Evolutionary conservation across 2,329 filamentous ascomycete species (phyloP).

Genomic region (Pseudogymnoascus sp.): DNA sequence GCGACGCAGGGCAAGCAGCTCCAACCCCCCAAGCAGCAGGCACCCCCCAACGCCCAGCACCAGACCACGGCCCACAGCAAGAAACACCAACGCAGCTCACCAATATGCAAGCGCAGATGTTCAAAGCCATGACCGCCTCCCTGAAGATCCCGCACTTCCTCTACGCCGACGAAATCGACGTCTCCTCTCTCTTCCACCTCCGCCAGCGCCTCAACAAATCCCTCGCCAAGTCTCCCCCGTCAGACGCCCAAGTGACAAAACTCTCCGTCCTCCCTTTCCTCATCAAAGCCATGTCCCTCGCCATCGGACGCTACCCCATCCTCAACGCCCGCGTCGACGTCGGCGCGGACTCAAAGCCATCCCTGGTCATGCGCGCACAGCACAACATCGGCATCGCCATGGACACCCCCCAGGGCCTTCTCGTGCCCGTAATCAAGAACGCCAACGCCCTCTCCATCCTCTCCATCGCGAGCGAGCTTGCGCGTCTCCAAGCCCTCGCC

Average conservation of each 20-base stretch:
- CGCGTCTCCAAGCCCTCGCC: conserved; percentile 64
- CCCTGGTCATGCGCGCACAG: conserved; percentile 67
- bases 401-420: conserved; percentile 78
- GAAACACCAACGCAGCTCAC: conserved; percentile 67
- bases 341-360: conserved; percentile 52
- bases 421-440: conserved; percentile 87
- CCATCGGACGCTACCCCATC: conserved; percentile 72
- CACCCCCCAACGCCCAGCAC: conserved; percentile 9
- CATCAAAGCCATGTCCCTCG: conserved; percentile 86
- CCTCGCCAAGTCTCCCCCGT: conserved; percentile 33
- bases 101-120: conserved; percentile 84
- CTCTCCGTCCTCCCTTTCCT: conserved; percentile 91
- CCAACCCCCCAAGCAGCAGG: conserved; percentile 12
- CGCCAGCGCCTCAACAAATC: conserved; percentile 66
- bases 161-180: conserved; percentile 83
- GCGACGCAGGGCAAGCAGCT: conserved; percentile 32
- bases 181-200: conserved; percentile 64
- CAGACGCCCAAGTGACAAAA: conserved; percentile 44
- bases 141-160: conserved; percentile 90
- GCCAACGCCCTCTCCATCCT: conserved; percentile 70
- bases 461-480: conserved; percentile 69
- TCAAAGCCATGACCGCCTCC: conserved; percentile 92
- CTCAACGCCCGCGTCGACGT: conserved; percentile 79
- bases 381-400: conserved; percentile 97
- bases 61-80: conserved; percentile 37